Conservation (phyloP, 331 rosid species). For the Malus hybrid region DNA sequence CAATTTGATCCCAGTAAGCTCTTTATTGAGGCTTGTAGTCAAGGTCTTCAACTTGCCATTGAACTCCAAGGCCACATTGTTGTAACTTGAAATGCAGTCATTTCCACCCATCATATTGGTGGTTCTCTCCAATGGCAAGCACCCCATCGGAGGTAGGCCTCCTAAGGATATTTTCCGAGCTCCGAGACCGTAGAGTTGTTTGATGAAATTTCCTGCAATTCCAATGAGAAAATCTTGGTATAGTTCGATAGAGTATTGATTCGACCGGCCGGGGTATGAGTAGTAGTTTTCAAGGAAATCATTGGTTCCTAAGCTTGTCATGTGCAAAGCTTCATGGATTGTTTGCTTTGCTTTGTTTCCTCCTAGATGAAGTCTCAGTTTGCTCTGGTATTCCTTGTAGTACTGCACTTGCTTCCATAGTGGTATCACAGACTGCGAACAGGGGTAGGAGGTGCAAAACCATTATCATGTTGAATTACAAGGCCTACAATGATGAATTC, state of each 20-base stretch:
- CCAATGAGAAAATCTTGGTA: slow-evolving; percentile 53
- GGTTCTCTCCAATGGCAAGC: slow-evolving; percentile 83
- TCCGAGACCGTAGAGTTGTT: slow-evolving; percentile 51
- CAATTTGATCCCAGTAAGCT: slow-evolving; percentile 53
- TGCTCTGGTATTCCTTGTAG: slow-evolving; percentile 65
- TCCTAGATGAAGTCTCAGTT: slow-evolving; percentile 47
- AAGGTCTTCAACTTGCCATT: slow-evolving; percentile 49
- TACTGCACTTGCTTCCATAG: slow-evolving; percentile 70
- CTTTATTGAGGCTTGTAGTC: slow-evolving; percentile 37
- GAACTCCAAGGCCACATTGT: slow-evolving; percentile 57
- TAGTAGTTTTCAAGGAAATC: slow-evolving; percentile 90
- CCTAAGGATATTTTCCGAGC: slow-evolving; percentile 84
- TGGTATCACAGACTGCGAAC: slow-evolving; percentile 77
- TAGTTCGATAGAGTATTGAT: slow-evolving; percentile 36
- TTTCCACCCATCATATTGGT: slow-evolving; percentile 41
- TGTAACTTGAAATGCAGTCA: slow-evolving; percentile 40
- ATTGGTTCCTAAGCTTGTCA: slow-evolving; percentile 78
- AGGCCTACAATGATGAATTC: background rate
- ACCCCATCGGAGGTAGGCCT: slow-evolving; percentile 97
- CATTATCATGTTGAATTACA: background rate
- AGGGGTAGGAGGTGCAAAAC: background rate
- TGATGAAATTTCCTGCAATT: slow-evolving; percentile 57
- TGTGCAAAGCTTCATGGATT: slow-evolving; percentile 46
- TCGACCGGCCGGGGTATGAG: slow-evolving; percentile 45
- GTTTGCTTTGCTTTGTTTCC: slow-evolving; percentile 33